Conservation (phyloP, 148 eudicot species). For the Camellia granthamiana region DNA sequence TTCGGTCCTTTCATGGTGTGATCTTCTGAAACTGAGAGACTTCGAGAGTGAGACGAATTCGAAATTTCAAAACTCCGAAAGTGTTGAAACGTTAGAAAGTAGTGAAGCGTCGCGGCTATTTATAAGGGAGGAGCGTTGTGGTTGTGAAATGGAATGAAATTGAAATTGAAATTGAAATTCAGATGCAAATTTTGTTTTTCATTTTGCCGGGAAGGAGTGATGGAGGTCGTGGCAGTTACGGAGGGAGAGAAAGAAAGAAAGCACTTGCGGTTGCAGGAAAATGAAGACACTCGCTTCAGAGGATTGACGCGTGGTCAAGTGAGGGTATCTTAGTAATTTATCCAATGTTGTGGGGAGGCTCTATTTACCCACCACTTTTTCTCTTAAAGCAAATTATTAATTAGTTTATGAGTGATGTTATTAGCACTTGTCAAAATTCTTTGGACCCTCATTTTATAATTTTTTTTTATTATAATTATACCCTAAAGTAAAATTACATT, state of each 20-base stretch:
- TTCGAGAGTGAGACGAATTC: not conserved
- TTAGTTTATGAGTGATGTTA: too few species aligned
- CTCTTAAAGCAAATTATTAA: too few species aligned
- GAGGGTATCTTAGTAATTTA: not conserved
- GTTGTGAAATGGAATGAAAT: not conserved
- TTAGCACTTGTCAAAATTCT: too few species aligned
- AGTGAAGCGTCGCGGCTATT: not conserved
- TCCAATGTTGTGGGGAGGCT: too few species aligned
- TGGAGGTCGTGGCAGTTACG: not conserved
- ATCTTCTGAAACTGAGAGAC: not conserved
- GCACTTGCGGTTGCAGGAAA: not conserved
- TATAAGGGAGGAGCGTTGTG: not conserved
- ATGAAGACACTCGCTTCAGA: not conserved
- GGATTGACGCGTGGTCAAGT: not conserved
- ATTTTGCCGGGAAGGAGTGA: not conserved
- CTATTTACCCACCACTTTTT: too few species aligned
- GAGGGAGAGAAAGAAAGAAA: not conserved
- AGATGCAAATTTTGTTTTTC: not conserved
- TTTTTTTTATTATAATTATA: too few species aligned
- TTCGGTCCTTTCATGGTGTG: conserved; percentile 17
- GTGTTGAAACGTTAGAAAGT: not conserved
- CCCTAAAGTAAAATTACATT: too few species aligned
- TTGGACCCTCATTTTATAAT: too few species aligned
- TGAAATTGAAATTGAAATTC: not conserved
- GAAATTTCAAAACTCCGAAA: not conserved